Evolutionary conservation across 768 basidiomycete species (phyloP).

Genomic region (Termitomyces sp.): DNA sequence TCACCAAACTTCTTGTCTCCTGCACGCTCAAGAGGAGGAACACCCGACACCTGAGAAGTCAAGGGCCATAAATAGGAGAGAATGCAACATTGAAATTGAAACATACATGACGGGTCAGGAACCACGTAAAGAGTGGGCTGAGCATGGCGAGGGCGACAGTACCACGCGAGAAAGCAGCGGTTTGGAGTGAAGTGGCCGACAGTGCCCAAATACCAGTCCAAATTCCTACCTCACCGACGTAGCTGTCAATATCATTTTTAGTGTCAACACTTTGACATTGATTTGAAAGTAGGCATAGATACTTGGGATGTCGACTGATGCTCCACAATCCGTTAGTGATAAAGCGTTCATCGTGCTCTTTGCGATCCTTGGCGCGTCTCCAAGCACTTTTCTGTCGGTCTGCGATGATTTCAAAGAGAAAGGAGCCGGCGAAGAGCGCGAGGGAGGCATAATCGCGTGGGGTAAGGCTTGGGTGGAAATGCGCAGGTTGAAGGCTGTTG

Average conservation of each 20-base stretch:
- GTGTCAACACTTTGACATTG: background rate
- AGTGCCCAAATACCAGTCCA: background rate
- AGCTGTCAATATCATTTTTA: background rate
- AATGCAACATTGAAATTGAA: background rate
- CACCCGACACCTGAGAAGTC: background rate
- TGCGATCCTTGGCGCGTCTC: slow-evolving; percentile 51
- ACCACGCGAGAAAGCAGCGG: background rate
- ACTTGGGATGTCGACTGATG: slow-evolving; percentile 72
- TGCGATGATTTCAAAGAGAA: slow-evolving; percentile 43
- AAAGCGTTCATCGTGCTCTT: slow-evolving; percentile 67
- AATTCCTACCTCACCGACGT: background rate
- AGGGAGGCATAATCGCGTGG: background rate
- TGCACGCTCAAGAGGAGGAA: background rate
- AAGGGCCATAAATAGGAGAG: background rate
- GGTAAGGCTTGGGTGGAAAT: background rate
- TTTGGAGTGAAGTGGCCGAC: background rate
- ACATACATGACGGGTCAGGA: background rate
- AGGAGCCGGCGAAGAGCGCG: background rate
- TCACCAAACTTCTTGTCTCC: background rate
- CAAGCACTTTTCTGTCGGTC: slow-evolving; percentile 63
- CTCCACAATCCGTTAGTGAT: slow-evolving; percentile 66
- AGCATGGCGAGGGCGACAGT: background rate
- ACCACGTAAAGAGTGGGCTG: background rate
- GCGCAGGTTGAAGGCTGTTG: background rate
- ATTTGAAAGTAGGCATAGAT: slow-evolving; percentile 10